Percentiles rank a stretch among this genome's conserved stretches.
phyloP scores from a whole-genome alignment of 805 yeast species.

The Metschnikowia orientalis region DNA sequence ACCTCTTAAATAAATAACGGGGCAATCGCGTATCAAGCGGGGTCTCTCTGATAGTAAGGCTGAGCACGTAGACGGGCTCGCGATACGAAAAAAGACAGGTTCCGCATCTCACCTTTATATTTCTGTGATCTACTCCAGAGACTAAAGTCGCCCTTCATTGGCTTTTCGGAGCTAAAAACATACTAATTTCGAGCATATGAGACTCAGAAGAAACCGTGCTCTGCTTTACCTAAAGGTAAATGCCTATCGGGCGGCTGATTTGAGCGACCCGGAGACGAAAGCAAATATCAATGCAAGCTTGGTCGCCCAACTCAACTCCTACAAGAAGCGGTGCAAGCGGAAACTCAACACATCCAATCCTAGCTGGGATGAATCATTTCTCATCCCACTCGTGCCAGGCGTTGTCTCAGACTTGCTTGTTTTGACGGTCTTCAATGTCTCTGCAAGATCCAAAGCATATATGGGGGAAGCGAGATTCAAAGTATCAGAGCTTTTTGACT shows the following conservation, averaged over 20 bases:
- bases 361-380: slow-evolving; percentile 35
- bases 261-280: slow-evolving; percentile 19
- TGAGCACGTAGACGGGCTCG: too few species aligned
- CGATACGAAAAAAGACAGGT: too few species aligned
- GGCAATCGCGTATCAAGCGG: too few species aligned
- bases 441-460: slow-evolving; percentile 32
- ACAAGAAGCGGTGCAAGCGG: slow-evolving; percentile 26
- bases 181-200: too few species aligned
- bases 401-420: slow-evolving; percentile 29
- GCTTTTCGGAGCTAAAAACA: too few species aligned
- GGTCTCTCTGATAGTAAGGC: too few species aligned
- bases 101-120: too few species aligned
- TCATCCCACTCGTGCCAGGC: slow-evolving; percentile 26
- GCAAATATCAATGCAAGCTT: slow-evolving; percentile 33
- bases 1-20: too few species aligned
- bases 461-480: slow-evolving; percentile 37
- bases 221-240: slow-evolving; percentile 29
- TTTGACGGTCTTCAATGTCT: slow-evolving; percentile 40
- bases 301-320: slow-evolving; percentile 30
- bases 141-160: too few species aligned
- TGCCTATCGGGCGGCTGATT: slow-evolving; percentile 38
- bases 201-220: slow-evolving; percentile 10
- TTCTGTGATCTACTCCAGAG: too few species aligned
- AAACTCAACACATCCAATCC: slow-evolving; percentile 35
- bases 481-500: slow-evolving; percentile 26